A percentile compares a stretch with the other conserved stretches of the same genome.
phyloP scores from a whole-genome alignment of 352 stramenopile species.

The Phytophthora meadii region DNA sequence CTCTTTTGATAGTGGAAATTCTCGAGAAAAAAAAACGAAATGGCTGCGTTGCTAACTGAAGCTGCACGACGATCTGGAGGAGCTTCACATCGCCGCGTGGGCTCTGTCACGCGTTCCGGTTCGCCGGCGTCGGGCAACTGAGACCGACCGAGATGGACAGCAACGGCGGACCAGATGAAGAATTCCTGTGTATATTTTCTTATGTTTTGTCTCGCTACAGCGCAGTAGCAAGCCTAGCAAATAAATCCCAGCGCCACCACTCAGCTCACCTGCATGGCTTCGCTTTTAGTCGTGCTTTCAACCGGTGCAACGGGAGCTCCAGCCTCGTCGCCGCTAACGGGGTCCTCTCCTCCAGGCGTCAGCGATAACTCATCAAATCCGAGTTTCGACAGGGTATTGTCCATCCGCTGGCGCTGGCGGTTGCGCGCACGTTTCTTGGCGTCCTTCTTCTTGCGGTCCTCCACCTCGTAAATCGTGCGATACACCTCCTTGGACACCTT shows the following conservation, averaged over 20 bases:
- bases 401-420: conserved; percentile 63
- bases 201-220: background rate
- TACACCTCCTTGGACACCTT: conserved; percentile 74
- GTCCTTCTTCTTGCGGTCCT: conserved; percentile 80
- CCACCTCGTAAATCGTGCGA: conserved; percentile 77
- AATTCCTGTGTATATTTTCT: background rate
- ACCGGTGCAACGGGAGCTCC: conserved; percentile 1
- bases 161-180: conserved; percentile 6
- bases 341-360: background rate
- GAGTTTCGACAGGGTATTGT: conserved; percentile 64
- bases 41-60: conserved; percentile 14
- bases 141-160: conserved; percentile 6
- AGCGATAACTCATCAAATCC: conserved; percentile 65
- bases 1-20: background rate
- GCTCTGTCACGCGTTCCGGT: too few species aligned
- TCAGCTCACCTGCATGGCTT: conserved; percentile 40
- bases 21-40: too few species aligned
- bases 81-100: too few species aligned
- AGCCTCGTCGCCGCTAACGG: conserved; percentile 8
- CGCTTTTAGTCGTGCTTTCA: conserved; percentile 27
- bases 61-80: conserved; percentile 65
- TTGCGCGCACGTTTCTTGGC: conserved; percentile 61
- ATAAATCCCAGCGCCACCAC: conserved; percentile 8
- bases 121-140: too few species aligned
- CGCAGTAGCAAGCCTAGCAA: conserved; percentile 6